A percentile compares a stretch with the other conserved stretches of the same genome.
These are phyloP conservation scores for Penicillium rolfsii DNA, from an alignment of 2,329 filamentous ascomycete genomes.

Conservation along the genomic window DNA sequence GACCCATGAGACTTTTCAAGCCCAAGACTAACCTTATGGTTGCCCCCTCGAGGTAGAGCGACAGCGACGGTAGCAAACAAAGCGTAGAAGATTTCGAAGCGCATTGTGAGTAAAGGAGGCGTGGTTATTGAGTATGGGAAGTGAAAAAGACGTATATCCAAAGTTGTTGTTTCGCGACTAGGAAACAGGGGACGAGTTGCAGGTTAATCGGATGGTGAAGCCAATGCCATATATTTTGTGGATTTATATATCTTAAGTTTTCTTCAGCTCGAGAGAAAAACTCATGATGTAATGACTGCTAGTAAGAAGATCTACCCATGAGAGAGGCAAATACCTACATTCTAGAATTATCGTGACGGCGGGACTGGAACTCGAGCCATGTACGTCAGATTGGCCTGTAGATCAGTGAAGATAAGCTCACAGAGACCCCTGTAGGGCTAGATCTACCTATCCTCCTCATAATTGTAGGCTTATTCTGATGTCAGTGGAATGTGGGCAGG, in stretches of 20 bases:
- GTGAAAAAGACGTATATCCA: too few species aligned
- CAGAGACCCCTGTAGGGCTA: not conserved
- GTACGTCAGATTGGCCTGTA: not conserved
- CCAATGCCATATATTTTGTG: not conserved
- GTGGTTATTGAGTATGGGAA: not conserved
- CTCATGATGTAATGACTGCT: not conserved
- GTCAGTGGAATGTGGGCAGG: constrained; percentile 21
- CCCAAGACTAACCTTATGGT: constrained; percentile 5
- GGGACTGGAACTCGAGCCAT: not conserved
- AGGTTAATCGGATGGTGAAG: not conserved
- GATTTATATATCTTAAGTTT: not conserved
- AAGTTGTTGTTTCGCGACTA: not conserved
- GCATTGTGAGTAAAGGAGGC: constrained; percentile 10
- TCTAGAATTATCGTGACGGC: not conserved
- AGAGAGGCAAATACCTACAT: not conserved
- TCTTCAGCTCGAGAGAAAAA: too few species aligned
- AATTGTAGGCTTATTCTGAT: constrained; percentile 5
- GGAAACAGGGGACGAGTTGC: not conserved
- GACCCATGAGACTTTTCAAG: not conserved
- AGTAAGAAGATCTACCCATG: not conserved
- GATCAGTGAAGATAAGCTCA: not conserved
- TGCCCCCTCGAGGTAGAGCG: constrained; percentile 13
- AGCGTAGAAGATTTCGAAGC: constrained; percentile 8
- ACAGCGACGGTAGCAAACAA: constrained; percentile 9
- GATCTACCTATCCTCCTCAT: not conserved